Base-by-base conservation (phyloP, 1,284 basidiomycete genomes). In the Blastosporella zonata region DNA sequence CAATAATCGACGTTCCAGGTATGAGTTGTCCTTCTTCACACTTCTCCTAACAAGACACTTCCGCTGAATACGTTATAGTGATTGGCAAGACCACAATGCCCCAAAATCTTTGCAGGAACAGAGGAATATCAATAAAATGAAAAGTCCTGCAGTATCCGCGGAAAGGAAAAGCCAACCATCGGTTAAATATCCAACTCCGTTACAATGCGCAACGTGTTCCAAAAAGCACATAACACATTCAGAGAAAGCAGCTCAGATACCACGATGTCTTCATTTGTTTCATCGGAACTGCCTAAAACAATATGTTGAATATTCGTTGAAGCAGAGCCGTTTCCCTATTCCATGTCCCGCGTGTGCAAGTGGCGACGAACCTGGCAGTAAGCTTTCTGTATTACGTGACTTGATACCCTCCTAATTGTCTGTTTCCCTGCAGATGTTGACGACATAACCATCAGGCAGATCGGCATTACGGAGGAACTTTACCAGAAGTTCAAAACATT, bases 181-280 rank as follows among this genome's bases (percentile, higher is more conserved):
- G 6, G 31, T 1, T 1, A 22, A 44, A 25, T 22, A 13, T 7
- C 17, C 37, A 62, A 6, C 67, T 77, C 2, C 55, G 61, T 83
- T 83, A 53, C 62, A 72, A 22, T 87, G 84, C 55, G 66, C 70
- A 2, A 70, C 86, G 28, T 87, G 85, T 57, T 61, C 82, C 40
- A 82, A 86, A 8, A 62, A 71, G 2, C 59, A 69, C 28, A 65
- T 71, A 1, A 67, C 75, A 46, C 77, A 80, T 51, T n/a, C n/a
- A n/a, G n/a, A n/a, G n/a, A 59, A 69, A 40, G 65, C 80, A 13
- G 71, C 75, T 21, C 65, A 60, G 12, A 57, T 83, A 13, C 65
- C 73, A 0, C 59, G 54, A 2, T 87, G 84, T 55, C 55, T 62
- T 6, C 82, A 86, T 57, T 47, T 50, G n/a, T 80, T 79, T 60